Evolutionary conservation across 2,329 filamentous ascomycete species (phyloP), one percentile per base, ranked within the genome.

Genomic region (Apiospora phragmitis): DNA sequence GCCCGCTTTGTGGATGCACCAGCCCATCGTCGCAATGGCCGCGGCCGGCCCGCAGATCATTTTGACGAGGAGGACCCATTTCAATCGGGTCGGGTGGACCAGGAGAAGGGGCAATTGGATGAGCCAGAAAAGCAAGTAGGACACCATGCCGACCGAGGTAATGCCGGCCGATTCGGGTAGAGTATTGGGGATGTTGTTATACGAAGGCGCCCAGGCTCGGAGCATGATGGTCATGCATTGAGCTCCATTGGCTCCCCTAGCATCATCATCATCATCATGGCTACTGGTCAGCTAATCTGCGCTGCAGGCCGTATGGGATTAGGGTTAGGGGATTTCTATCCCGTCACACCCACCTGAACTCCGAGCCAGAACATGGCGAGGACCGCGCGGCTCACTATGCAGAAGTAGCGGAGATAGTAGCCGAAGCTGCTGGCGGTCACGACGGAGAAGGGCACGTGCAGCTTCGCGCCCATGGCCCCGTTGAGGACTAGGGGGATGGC

Each of bases 21-120:
- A 92, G 65, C 89, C 87, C 75, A 92, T 83, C 29, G 90, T 90
- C 1, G 87, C 88, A 71, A 92, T 83, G 76, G 88, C 90, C 1
- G 87, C 85, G n/a, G 88, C 80, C 1, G 89, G 90, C 14, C 90
- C 85, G 3, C 84, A 77, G 5, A 85, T 73, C 0, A 85, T 76
- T 78, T 88, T 88, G 71, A 84, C 72, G 59, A 86, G 82, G 74
- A 89, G 89, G 72, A 83, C 74, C 71, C 86, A 85, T 6, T 85
- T 76, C 1, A 79, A 67, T 67, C 77, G 77, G 18, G 77, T 78
- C 14, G 78, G 78, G 59, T 78, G 77, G 67, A 79, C 79, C 5
- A 79, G 74, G 4, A 79, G 76, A 2, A 79, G 71, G 4, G 78
- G 78, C 4, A 79, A 70, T 68, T 79, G 78, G 65, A 79, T 77